A percentile compares a stretch with the other conserved stretches of the same genome.
phyloP scores from a whole-genome alignment of 129 eudicot species.

The Saposhnikovia divaricata region DNA sequence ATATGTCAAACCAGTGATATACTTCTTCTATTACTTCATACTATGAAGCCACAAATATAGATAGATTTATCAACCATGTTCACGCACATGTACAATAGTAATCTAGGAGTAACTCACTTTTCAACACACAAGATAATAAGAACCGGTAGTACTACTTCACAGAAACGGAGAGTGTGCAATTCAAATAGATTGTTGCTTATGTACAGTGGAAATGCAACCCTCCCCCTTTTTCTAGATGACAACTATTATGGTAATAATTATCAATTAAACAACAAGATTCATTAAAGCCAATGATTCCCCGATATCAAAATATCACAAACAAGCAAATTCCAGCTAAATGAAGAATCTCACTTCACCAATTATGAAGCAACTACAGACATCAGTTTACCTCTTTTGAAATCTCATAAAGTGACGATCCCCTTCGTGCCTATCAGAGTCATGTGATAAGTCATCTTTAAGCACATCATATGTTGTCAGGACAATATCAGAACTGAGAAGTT shows the following conservation, averaged over 20 bases:
- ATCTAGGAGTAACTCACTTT: background rate
- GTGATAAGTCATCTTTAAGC: slow-evolving; percentile 79
- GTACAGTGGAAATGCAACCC: background rate
- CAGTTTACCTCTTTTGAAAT: slow-evolving; percentile 55
- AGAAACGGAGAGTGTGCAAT: background rate
- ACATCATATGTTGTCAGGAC: slow-evolving; percentile 95
- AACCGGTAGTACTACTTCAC: background rate
- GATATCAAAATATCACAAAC: background rate
- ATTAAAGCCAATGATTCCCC: background rate
- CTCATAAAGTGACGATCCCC: slow-evolving; percentile 88
- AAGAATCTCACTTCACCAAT: background rate
- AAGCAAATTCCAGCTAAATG: slow-evolving; percentile 7
- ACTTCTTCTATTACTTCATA: background rate
- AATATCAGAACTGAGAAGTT: slow-evolving; percentile 66
- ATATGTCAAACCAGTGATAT: background rate
- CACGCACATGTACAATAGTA: background rate
- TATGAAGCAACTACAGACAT: background rate
- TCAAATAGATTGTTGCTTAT: background rate
- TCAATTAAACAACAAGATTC: background rate
- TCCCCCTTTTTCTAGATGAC: background rate
- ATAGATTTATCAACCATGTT: background rate
- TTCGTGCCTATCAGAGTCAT: slow-evolving; percentile 86
- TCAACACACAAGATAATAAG: background rate
- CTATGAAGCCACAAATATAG: background rate
- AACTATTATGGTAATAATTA: background rate